These are phyloP conservation scores for Ophiostoma novo-ulmi DNA, from an alignment of 2,329 filamentous ascomycete genomes.

Conservation along the genomic window DNA sequence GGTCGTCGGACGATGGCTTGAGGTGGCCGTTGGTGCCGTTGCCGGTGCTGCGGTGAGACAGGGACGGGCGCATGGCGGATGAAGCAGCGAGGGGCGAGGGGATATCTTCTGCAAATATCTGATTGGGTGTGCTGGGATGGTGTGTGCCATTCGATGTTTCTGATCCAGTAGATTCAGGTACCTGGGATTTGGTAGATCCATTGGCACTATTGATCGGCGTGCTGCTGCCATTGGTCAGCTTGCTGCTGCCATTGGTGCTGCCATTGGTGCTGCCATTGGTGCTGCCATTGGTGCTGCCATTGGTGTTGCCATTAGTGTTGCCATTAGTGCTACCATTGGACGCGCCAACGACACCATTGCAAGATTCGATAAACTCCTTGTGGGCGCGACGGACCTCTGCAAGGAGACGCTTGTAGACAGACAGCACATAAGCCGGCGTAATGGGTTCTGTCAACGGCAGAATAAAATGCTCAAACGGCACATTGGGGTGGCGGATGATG, in stretches of 20 bases:
- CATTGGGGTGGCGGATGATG: slow-evolving; percentile 25
- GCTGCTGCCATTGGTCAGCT: background rate
- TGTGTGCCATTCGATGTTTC: background rate
- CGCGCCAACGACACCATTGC: background rate
- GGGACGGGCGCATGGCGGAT: slow-evolving; percentile 2
- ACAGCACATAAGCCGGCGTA: slow-evolving; percentile 21
- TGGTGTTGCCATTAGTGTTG: background rate
- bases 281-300: background rate
- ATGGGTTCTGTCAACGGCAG: slow-evolving; percentile 22
- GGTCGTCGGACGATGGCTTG: slow-evolving; percentile 22
- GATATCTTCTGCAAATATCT: background rate
- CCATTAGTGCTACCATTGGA: background rate
- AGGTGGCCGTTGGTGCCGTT: slow-evolving; percentile 15
- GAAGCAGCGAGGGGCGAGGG: background rate
- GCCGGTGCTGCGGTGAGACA: slow-evolving; percentile 15
- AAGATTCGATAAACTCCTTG: slow-evolving; percentile 18
- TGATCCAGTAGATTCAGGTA: background rate
- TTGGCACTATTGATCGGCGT: background rate
- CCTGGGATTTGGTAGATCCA: background rate
- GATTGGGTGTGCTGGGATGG: background rate
- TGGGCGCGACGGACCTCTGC: slow-evolving; percentile 24
- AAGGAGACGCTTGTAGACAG: slow-evolving; percentile 27
- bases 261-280: slow-evolving; percentile 4
- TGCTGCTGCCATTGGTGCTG: background rate
- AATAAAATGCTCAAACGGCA: slow-evolving; percentile 29